A percentile compares a stretch with the other conserved stretches of the same genome.
Conservation (phyloP, 345 rosid species). For the Jatropha curcas region DNA sequence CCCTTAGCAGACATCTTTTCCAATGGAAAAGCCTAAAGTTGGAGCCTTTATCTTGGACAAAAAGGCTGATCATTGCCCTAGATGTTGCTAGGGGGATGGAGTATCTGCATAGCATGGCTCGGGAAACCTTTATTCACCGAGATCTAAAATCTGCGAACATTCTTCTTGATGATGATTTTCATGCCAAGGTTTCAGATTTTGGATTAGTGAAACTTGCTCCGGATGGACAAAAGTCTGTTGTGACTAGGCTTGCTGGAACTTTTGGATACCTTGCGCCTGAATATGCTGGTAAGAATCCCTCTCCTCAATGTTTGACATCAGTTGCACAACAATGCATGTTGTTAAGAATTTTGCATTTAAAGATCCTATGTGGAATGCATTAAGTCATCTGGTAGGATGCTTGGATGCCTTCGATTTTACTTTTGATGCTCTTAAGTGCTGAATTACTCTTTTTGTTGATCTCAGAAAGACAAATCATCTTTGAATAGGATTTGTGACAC, state of each 20-base stretch:
- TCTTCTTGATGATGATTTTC: slow-evolving; percentile 48
- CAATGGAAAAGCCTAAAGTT: slow-evolving; percentile 37
- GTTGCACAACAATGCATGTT: background rate
- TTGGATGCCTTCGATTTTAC: background rate
- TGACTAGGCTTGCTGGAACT: slow-evolving; percentile 54
- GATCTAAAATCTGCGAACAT: slow-evolving; percentile 63
- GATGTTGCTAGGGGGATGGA: slow-evolving; percentile 64
- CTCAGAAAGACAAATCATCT: background rate
- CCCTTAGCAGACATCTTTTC: slow-evolving; percentile 53
- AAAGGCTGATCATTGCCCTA: slow-evolving; percentile 46
- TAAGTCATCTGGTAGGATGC: background rate
- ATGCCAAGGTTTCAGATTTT: slow-evolving; percentile 58
- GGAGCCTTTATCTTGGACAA: slow-evolving; percentile 51
- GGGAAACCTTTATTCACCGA: slow-evolving; percentile 53
- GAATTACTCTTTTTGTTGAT: background rate
- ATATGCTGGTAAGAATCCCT: slow-evolving; percentile 49
- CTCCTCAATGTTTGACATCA: background rate
- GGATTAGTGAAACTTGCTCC: slow-evolving; percentile 59
- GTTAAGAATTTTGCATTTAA: background rate
- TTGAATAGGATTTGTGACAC: background rate
- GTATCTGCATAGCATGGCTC: slow-evolving; percentile 53
- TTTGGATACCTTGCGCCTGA: slow-evolving; percentile 67
- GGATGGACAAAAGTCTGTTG: slow-evolving; percentile 48
- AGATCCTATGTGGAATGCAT: background rate
- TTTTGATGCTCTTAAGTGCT: background rate